Evolutionary conservation across 2,329 filamentous ascomycete genomes (phyloP), one percentile per base, ranked within the genome.

Genomic region (Verticillium alfalfae): DNA sequence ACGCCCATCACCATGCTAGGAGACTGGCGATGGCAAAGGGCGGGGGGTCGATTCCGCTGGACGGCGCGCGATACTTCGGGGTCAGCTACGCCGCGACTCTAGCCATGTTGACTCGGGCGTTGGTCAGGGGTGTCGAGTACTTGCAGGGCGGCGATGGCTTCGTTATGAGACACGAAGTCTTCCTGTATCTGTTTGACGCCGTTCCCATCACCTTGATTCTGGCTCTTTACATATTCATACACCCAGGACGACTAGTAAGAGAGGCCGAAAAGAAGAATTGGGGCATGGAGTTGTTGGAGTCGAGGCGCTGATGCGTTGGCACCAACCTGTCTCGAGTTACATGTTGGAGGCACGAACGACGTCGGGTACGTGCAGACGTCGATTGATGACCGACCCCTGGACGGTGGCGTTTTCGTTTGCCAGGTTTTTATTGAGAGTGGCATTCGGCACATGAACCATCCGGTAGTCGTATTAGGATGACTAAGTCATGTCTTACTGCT

Each of bases 181-280:
- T 74, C 31, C 64, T 80, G 0, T 81, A 80, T 45, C 55, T 79
- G 9, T 79, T 81, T 54, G 78, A 81, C 60, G 72, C 75, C 0
- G 52, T 70, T 1, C 68, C 75, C 0, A 81, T 81, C 76, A 70
- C 66, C 1, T 6, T 71, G 1, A 78, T 80, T 1, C 73, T 82
- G 69, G 60, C 70, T 1, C 41, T 63, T 6, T 64, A 66, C 18
- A 59, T 66, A 13, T 59, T 66, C 34, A 57, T 68, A 18, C 63
- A 69, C 15, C 67, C 66, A 13, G 56, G 60, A 3, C 38, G 54
- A 22, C 26, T 67, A 15, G 58, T 67, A 5, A 60, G 63, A 26
- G 62, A 67, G 22, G 26, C 37, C 37, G n/a, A 8, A 22, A 58
- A 39, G 37, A 38, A 34, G n/a, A 58, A 18, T n/a, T 12, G 34